Base-by-base conservation (phyloP, 805 yeast species). In the Candida easanensis region DNA sequence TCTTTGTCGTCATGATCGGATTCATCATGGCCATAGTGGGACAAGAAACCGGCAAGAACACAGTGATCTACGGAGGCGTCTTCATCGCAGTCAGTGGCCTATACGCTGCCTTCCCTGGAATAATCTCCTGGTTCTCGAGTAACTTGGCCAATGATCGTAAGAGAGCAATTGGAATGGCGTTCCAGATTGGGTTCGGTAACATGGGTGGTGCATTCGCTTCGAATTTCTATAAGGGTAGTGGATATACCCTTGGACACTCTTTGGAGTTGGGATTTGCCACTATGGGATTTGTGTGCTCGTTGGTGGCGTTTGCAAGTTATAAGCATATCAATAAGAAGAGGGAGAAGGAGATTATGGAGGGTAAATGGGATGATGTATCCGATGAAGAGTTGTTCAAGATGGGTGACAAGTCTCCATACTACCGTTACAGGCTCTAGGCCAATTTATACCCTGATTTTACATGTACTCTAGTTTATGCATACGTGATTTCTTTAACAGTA, bases 351-450 rank as follows among this genome's bases (percentile, higher is more conserved):
- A 46, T 63, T 23, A 32, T 48, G 17, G 58, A 57, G 16, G 73
- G 71, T 1, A 54, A 51, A 21, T 68, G 58, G 49, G 65, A 56
- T 33, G 46, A 40, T 8, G 47, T 49, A 36, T 49, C 60, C 5
- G 58, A 53, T 20, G 47, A 50, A 20, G 62, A 68, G 38, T 52
- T 70, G 36, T 46, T 59, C 11, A 60, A 57, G 36, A 55, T 68
- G 70, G 76, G 75, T 18, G 75, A 71, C 53, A 64, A 63, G 48
- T 64, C 64, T 38, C 76, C 76, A 1, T 61, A 62, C 36, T 71
- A 62, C 46, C 52, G 54, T 16, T 71, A 71, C 47, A 52, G 50
- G 32, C 33, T 42, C n/a, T 46, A n/a, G n/a, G n/a, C n/a, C n/a
- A n/a, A n/a, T n/a, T n/a, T n/a, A n/a, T n/a, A n/a, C n/a, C n/a